Conservation (phyloP, 495 filamentous ascomycete species). For the Annulohypoxylon stygium region DNA sequence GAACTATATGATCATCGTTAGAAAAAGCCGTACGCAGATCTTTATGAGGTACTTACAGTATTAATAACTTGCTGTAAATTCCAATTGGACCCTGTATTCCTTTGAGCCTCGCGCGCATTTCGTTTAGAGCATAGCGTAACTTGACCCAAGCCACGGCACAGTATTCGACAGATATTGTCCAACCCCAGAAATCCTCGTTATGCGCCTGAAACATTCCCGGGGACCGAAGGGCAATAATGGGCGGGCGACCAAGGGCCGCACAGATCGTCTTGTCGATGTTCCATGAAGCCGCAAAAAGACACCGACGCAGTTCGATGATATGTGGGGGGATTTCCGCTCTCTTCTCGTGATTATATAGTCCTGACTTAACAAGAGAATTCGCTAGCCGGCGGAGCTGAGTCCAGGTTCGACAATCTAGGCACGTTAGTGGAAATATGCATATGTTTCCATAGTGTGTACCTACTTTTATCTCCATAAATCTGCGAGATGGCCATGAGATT, state of each 20-base stretch:
- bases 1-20: not conserved
- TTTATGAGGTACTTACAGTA: not conserved
- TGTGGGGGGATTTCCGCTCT: not conserved
- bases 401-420: not conserved
- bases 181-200: not conserved
- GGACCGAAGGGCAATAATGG: not conserved
- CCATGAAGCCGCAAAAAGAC: not conserved
- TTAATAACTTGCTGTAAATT: too few species aligned
- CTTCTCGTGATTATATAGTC: not conserved
- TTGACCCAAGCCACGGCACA: not conserved
- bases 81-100: too few species aligned
- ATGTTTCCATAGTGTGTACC: not conserved
- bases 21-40: not conserved
- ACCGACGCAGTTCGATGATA: not conserved
- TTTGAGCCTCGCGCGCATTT: not conserved
- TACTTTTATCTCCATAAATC: not conserved
- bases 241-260: not conserved
- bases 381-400: not conserved
- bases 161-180: not conserved
- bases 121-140: not conserved
- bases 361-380: not conserved
- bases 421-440: not conserved
- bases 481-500: conserved; percentile 1
- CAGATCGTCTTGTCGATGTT: not conserved
- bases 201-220: too few species aligned